These are phyloP conservation scores for Ambrosia hybrid DNA, from an alignment of 140 eudicot species.

Conservation along the genomic window DNA sequence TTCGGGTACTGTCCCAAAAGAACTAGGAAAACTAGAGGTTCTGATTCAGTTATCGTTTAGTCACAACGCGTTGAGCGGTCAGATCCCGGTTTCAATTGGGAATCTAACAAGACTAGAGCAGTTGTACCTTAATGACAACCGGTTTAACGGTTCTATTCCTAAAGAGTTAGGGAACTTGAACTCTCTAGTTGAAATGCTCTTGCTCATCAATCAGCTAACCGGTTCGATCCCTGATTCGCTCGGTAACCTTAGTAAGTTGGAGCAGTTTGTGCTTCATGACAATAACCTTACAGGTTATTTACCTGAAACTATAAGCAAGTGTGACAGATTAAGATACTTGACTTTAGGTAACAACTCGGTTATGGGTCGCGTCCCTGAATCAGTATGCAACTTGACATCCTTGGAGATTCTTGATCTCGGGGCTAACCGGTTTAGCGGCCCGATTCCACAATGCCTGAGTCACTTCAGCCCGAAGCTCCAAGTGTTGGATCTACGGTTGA, in stretches of 20 bases:
- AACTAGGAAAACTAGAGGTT: slow-evolving; percentile 30
- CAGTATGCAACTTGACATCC: slow-evolving; percentile 34
- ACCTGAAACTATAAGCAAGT: slow-evolving; percentile 28
- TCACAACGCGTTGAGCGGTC: slow-evolving; percentile 26
- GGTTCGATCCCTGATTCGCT: slow-evolving; percentile 40
- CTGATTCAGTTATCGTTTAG: slow-evolving; percentile 25
- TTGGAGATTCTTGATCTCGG: slow-evolving; percentile 33
- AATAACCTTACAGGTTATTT: slow-evolving; percentile 29
- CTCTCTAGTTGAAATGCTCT: slow-evolving; percentile 33
- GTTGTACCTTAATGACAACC: slow-evolving; percentile 31
- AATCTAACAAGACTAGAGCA: slow-evolving; percentile 23
- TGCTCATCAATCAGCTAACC: slow-evolving; percentile 23
- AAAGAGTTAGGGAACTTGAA: slow-evolving; percentile 32
- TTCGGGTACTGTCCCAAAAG: slow-evolving; percentile 23
- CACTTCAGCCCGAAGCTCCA: slow-evolving; percentile 20
- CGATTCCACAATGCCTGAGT: slow-evolving; percentile 28
- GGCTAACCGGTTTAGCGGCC: slow-evolving; percentile 23
- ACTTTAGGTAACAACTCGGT: slow-evolving; percentile 32
- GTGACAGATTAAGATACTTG: slow-evolving; percentile 19
- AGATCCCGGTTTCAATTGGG: slow-evolving; percentile 32
- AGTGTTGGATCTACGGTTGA: slow-evolving; percentile 23
- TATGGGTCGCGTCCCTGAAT: slow-evolving; percentile 25
- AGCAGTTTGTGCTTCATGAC: slow-evolving; percentile 33
- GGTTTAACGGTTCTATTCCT: slow-evolving; percentile 37
- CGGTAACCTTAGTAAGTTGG: slow-evolving; percentile 31